Percentiles rank a stretch among this genome's conserved stretches.
phyloP scores from a whole-genome alignment of 1,284 basidiomycete genomes.

The Coniferiporia sulphurascens region DNA sequence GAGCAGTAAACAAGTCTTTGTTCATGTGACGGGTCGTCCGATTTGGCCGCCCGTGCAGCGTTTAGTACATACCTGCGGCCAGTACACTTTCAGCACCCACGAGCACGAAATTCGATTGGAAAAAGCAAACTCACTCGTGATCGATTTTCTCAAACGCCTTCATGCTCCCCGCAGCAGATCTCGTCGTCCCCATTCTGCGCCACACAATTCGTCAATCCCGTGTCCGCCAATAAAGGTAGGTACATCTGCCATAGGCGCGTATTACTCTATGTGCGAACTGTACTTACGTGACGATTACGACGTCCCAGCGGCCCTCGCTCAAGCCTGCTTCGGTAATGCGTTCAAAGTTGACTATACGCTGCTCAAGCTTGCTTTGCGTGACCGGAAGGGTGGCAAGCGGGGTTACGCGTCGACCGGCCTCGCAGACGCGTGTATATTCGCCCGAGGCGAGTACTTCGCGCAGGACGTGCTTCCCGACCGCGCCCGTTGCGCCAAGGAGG shows the following conservation, averaged over 20 bases:
- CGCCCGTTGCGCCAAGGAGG: conserved; percentile 32
- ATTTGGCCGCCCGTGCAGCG: conserved; percentile 31
- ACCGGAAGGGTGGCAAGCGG: conserved; percentile 1
- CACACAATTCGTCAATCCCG: not conserved
- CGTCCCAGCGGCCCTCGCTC: conserved; percentile 56
- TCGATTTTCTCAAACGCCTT: conserved; percentile 34
- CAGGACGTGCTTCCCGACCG: conserved; percentile 28
- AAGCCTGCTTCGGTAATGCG: conserved; percentile 48
- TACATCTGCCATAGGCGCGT: not conserved
- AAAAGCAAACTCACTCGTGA: conserved; percentile 23
- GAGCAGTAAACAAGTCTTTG: conserved; percentile 35
- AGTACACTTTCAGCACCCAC: not conserved
- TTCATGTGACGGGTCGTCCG: conserved; percentile 19
- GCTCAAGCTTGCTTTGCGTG: conserved; percentile 32
- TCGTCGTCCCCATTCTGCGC: conserved; percentile 29
- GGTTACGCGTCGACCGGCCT: conserved; percentile 29
- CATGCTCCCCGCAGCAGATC: conserved; percentile 30
- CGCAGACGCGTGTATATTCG: conserved; percentile 25
- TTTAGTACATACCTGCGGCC: conserved; percentile 32
- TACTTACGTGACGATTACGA: conserved; percentile 42
- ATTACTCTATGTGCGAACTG: not conserved
- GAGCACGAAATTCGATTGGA: not conserved
- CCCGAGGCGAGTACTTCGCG: conserved; percentile 25
- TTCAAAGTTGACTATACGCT: conserved; percentile 63
- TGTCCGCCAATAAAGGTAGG: no score